Percentiles rank a stretch among this genome's conserved stretches.
These are phyloP conservation scores for Ceratonia siliqua DNA, from an alignment of 306 rosid genomes.

Conservation along the genomic window DNA sequence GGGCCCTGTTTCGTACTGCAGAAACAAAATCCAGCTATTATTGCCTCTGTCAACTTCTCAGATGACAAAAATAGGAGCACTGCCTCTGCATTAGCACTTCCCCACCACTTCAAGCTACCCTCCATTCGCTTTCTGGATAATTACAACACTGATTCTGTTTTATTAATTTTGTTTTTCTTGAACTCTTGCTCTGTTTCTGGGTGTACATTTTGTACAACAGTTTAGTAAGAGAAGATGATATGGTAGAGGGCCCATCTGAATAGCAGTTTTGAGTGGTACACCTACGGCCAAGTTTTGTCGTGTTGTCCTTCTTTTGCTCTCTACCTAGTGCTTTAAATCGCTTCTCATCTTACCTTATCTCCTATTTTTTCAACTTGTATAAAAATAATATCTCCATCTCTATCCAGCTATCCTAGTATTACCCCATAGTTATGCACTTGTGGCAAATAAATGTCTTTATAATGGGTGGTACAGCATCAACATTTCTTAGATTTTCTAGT, in stretches of 20 bases:
- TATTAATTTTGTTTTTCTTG: background rate
- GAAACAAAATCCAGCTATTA: constrained; percentile 59
- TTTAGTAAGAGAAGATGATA: background rate
- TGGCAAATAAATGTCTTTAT: constrained; percentile 39
- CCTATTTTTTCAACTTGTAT: constrained; percentile 33
- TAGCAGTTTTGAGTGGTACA: constrained; percentile 46
- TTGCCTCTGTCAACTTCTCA: constrained; percentile 62
- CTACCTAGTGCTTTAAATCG: constrained; percentile 35
- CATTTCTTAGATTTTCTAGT: constrained; percentile 22
- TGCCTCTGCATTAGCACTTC: constrained; percentile 43
- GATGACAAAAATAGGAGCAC: constrained; percentile 54
- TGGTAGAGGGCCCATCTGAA: constrained; percentile 38
- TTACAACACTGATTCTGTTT: background rate
- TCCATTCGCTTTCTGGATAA: background rate
- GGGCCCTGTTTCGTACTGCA: constrained; percentile 50
- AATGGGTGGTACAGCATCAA: constrained; percentile 40
- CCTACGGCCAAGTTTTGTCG: constrained; percentile 45
- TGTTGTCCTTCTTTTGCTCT: constrained; percentile 17
- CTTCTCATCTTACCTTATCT: constrained; percentile 38
- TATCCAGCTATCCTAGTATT: constrained; percentile 31
- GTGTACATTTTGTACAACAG: constrained; percentile 33
- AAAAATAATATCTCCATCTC: constrained; percentile 25
- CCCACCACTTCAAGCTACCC: constrained; percentile 38
- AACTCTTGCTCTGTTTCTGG: background rate
- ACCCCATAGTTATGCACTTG: constrained; percentile 39